Base-by-base conservation (phyloP, 352 stramenopile genomes). In the Globisporangium sylvaticum region DNA sequence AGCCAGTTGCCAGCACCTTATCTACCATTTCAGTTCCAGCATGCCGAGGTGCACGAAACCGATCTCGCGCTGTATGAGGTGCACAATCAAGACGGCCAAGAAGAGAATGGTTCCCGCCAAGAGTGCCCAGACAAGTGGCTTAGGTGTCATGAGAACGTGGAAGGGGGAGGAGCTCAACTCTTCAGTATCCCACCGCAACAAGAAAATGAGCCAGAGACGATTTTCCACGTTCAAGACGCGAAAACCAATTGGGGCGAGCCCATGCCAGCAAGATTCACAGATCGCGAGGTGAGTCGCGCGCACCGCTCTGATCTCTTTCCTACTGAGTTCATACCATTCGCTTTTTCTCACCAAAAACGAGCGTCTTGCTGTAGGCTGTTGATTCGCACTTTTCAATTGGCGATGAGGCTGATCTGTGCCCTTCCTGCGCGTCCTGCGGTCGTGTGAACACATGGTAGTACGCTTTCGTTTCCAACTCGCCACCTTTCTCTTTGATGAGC, bases 151-250 rank as follows among this genome's bases (percentile, higher is more conserved):
- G 29, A 8, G 24, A 4, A 59, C 25, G 29, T 9, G 20, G 20
- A 27, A 8, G 18, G 9, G 18, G 22, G 4, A 12, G 3, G 10
- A 10, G 37, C 7, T 22, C 29, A 24, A 42, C 22, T 18, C 18
- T 42, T 24, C 20, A 44, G 3, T 9, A 24, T 5, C 54, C 14
- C 9, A 8, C 27, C 22, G 54, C 27, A 58, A 7, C 27, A 58
- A 7, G 32, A 3, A 25, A 42, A 34, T 27, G n/a, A 14, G 4
- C 20, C 22, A n/a, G 52, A 66, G 32, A 65, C 59, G 29, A 44
- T 65, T 15, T 65, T 71, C 15, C n/a, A 24, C 29, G 59, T 71
- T 59, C 27, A 69, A 65, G 65, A 70, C 20, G 58, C 58, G 5
- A 50, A 31, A 27, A 70, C 58, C 4, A 70, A 70, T 32, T 70